Conservation (phyloP, 495 filamentous ascomycete species). For the Hypoxylon lenormandii region DNA sequence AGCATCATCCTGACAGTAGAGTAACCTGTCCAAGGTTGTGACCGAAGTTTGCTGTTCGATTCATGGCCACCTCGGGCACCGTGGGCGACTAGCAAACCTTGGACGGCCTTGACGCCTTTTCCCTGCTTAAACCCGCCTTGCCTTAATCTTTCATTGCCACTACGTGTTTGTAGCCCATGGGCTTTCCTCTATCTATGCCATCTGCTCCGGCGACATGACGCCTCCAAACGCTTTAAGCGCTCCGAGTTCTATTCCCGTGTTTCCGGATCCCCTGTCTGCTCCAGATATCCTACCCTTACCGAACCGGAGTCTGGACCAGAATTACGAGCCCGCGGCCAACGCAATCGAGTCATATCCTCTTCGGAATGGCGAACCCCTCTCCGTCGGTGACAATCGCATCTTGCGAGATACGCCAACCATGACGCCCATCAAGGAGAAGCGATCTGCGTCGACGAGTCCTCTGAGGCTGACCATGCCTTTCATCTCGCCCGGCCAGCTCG, state of each 20-base stretch:
- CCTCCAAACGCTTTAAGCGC: constrained; percentile 29
- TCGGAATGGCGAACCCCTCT: constrained; percentile 29
- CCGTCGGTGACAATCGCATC: constrained; percentile 11
- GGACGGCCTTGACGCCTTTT: background rate
- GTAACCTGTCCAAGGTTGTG: too few species aligned
- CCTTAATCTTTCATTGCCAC: background rate
- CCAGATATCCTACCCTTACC: constrained; percentile 21
- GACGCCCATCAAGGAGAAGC: constrained; percentile 32
- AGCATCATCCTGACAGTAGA: too few species aligned
- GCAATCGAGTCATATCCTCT: constrained; percentile 21
- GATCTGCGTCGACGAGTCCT: constrained; percentile 51
- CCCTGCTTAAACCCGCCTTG: background rate
- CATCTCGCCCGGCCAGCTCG: constrained; percentile 60
- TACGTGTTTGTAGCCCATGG: constrained; percentile 34
- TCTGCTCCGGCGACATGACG: constrained; percentile 47
- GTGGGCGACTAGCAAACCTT: background rate
- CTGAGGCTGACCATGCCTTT: constrained; percentile 55
- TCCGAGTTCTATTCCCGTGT: constrained; percentile 30
- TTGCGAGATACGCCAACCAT: constrained; percentile 32
- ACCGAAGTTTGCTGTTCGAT: too few species aligned
- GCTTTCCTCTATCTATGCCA: constrained; percentile 30
- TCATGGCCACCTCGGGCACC: background rate
- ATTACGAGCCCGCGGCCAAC: constrained; percentile 4
- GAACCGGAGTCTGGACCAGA: constrained; percentile 29
- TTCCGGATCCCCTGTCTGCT: constrained; percentile 29